phyloP scores from a whole-genome alignment of 495 filamentous ascomycete genomes.

The Daldinia caldariorum region DNA sequence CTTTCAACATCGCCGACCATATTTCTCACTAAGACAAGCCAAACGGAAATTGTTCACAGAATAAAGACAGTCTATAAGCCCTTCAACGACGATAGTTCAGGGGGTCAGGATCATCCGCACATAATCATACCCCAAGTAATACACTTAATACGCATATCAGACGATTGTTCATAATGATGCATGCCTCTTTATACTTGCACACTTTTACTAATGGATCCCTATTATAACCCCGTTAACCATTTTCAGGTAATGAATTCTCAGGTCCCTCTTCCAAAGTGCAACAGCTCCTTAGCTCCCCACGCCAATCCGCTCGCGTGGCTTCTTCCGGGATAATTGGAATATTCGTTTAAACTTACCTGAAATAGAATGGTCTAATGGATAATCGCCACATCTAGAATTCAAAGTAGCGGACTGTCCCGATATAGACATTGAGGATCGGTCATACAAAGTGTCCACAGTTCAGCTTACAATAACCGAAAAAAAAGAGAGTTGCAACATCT shows the following conservation, averaged over 20 bases:
- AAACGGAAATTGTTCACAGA: background rate
- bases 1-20: background rate
- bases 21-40: background rate
- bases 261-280: conserved; percentile 8
- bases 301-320: background rate
- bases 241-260: conserved; percentile 5
- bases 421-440: background rate
- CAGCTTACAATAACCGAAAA: background rate
- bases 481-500: background rate
- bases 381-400: background rate
- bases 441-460: background rate
- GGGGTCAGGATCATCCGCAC: conserved; percentile 24
- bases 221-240: background rate
- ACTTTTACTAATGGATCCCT: background rate
- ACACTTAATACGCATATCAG: conserved; percentile 25
- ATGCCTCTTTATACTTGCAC: background rate
- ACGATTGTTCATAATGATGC: conserved; percentile 4
- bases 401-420: background rate
- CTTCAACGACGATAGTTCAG: background rate
- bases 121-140: conserved; percentile 21
- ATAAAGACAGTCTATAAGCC: background rate
- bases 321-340: background rate
- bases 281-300: background rate
- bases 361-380: background rate
- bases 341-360: background rate